Conservation (phyloP, 805 yeast species). For the Kluyveromyces siamensis region DNA sequence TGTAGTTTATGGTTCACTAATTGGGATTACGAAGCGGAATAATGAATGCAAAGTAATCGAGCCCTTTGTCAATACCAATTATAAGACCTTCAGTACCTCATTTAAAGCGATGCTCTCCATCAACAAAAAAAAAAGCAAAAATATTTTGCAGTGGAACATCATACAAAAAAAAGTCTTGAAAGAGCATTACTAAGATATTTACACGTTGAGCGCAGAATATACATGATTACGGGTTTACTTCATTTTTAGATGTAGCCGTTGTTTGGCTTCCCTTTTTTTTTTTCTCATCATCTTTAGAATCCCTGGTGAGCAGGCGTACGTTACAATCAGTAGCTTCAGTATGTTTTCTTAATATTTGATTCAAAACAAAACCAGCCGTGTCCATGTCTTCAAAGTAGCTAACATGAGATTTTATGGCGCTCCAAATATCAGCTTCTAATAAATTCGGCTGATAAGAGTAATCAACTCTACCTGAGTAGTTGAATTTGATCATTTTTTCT, state of each 20-base stretch:
- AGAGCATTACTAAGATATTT: no score
- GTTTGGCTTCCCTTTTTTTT: neutral
- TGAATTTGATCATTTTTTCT: constrained; percentile 39
- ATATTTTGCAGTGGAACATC: no score
- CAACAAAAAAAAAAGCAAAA: no score
- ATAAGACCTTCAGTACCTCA: no score
- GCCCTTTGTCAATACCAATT: neutral
- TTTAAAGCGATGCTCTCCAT: neutral
- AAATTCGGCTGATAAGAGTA: constrained; percentile 70
- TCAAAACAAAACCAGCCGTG: constrained; percentile 68
- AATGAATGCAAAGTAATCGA: neutral
- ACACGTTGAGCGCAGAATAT: no score
- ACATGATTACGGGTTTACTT: neutral
- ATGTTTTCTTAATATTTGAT: constrained; percentile 35
- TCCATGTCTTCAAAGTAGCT: constrained; percentile 82
- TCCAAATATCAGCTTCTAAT: constrained; percentile 68
- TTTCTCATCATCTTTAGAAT: neutral
- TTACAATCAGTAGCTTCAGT: neutral
- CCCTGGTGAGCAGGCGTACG: neutral
- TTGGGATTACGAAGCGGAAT: neutral
- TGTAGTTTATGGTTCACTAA: neutral
- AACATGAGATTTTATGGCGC: constrained; percentile 82
- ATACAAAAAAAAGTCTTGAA: no score
- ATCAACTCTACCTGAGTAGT: constrained; percentile 73
- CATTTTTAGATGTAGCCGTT: neutral